These are phyloP conservation scores for Sugiyamaella xylanicola DNA, from an alignment of 1,139 yeast genomes.

Conservation along the genomic window DNA sequence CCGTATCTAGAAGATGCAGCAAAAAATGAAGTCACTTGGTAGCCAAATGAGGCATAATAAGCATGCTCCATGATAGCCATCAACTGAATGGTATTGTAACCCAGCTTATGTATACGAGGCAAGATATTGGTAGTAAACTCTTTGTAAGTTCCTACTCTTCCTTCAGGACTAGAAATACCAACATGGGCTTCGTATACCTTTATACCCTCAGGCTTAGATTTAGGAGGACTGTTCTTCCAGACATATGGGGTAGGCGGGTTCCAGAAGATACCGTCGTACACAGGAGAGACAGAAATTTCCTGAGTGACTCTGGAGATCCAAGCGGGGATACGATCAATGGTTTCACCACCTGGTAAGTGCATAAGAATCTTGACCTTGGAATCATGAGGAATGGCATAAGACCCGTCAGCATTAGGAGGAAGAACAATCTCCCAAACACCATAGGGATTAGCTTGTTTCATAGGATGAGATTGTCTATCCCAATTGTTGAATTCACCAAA, in stretches of 20 bases:
- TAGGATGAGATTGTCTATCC: conserved; percentile 60
- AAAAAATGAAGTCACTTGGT: conserved; percentile 90
- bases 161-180: conserved; percentile 92
- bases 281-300: conserved; percentile 51
- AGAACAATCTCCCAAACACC: conserved; percentile 70
- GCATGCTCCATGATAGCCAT: conserved; percentile 99
- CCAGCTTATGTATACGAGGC: conserved; percentile 82
- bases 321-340: conserved; percentile 81
- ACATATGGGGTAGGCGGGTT: conserved; percentile 65
- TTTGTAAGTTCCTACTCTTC: conserved; percentile 77
- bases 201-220: conserved; percentile 61
- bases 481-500: conserved; percentile 92
- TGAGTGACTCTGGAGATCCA: conserved; percentile 87
- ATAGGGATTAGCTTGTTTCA: conserved; percentile 55
- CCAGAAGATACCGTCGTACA: conserved; percentile 92
- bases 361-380: conserved; percentile 75
- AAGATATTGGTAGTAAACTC: conserved; percentile 79
- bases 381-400: conserved; percentile 75
- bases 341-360: conserved; percentile 65
- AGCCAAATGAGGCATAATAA: conserved; percentile 95
- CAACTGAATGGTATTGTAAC: conserved; percentile 89
- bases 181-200: conserved; percentile 95
- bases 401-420: conserved; percentile 51
- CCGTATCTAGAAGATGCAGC: conserved; percentile 90
- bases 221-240: conserved; percentile 56